These are phyloP conservation scores for Taphrina flavorubra DNA, from an alignment of 1,139 yeast species.

Conservation along the genomic window DNA sequence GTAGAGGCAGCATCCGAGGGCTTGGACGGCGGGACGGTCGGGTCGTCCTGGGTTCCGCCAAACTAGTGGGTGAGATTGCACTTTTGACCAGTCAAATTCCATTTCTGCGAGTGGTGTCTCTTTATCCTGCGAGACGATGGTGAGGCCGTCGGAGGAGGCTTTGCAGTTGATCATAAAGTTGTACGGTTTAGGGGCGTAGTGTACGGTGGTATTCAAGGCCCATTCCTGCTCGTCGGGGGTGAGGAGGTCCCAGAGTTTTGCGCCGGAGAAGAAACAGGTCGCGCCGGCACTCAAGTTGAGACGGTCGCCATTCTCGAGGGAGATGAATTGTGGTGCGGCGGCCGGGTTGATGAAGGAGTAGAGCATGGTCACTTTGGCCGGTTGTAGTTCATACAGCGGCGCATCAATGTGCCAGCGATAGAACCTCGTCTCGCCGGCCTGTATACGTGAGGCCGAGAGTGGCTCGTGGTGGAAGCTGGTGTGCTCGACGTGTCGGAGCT, in stretches of 20 bases:
- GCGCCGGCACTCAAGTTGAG: slow-evolving; percentile 77
- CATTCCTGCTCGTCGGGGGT: slow-evolving; percentile 71
- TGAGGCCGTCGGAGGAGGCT: slow-evolving; percentile 82
- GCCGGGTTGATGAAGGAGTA: slow-evolving; percentile 80
- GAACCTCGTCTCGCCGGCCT: slow-evolving; percentile 70
- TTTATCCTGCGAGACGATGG: slow-evolving; percentile 80
- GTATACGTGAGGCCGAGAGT: slow-evolving; percentile 66
- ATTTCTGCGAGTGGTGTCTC: slow-evolving; percentile 76
- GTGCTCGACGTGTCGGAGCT: slow-evolving; percentile 81
- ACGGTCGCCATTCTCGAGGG: slow-evolving; percentile 66
- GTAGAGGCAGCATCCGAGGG: slow-evolving; percentile 83
- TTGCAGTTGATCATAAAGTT: slow-evolving; percentile 78
- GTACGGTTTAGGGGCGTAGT: slow-evolving; percentile 90
- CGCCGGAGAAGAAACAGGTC: slow-evolving; percentile 84
- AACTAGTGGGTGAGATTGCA: slow-evolving; percentile 78
- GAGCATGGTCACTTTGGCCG: slow-evolving; percentile 82
- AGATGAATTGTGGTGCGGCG: slow-evolving; percentile 55
- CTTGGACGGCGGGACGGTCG: slow-evolving; percentile 77
- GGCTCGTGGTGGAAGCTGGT: slow-evolving; percentile 74
- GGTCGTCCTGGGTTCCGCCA: slow-evolving; percentile 89
- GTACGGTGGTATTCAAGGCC: slow-evolving; percentile 76
- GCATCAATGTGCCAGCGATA: slow-evolving; percentile 95
- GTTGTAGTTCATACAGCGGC: slow-evolving; percentile 81
- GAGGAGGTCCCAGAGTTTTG: slow-evolving; percentile 69
- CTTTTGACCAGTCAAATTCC: slow-evolving; percentile 75